Evolutionary conservation across 2,329 filamentous ascomycete genomes (phyloP).

Genomic region (Trichoderma sp.): DNA sequence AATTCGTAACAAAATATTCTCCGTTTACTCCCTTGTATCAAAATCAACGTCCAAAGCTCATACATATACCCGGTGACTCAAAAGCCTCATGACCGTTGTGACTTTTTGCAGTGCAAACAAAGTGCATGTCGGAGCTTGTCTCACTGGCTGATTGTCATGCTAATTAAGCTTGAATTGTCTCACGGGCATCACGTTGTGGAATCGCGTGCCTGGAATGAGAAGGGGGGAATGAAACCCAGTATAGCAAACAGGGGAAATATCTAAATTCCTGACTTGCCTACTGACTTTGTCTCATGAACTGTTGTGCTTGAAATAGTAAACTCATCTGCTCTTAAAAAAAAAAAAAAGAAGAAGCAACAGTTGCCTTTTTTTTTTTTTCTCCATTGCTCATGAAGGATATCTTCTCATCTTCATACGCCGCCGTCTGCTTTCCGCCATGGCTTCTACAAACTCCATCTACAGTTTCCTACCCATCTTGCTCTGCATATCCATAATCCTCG

Average conservation of each 20-base stretch:
- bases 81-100: neutral
- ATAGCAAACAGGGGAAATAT: conserved; percentile 4
- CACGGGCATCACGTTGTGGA: neutral
- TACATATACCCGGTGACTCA: neutral
- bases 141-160: neutral
- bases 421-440: neutral
- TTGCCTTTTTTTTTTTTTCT: neutral
- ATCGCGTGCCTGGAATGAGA: conserved; percentile 17
- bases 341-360: neutral
- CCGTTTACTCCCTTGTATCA: neutral
- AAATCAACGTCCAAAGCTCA: neutral
- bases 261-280: neutral
- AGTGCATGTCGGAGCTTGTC: neutral
- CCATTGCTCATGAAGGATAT: neutral
- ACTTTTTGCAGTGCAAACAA: neutral
- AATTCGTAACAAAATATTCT: neutral
- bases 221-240: no score
- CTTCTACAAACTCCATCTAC: neutral
- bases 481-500: neutral
- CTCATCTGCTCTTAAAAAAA: neutral
- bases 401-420: neutral
- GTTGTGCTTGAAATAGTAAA: neutral
- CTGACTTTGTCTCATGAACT: neutral
- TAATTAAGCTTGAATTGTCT: neutral
- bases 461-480: neutral